Conservation (phyloP, 2,329 filamentous ascomycete species). For the Xylogone sp. region DNA sequence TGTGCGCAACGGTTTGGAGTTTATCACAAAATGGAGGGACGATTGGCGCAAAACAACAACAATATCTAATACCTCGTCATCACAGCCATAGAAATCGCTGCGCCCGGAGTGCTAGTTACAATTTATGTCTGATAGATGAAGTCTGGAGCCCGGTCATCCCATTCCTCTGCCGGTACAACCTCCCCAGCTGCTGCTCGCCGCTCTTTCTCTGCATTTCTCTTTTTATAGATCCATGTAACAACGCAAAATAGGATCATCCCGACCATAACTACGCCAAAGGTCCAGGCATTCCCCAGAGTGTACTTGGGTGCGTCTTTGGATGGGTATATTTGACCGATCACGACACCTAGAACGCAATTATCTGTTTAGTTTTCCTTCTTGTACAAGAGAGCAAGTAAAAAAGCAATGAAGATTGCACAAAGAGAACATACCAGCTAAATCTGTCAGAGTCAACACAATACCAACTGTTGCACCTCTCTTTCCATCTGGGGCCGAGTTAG, state of each 20-base stretch:
- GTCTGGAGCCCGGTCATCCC: slow-evolving; percentile 20
- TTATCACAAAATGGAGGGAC: too few relatives aligned
- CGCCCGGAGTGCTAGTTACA: too few relatives aligned
- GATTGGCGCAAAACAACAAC: too few relatives aligned
- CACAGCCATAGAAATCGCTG: too few relatives aligned
- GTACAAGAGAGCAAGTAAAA: too few relatives aligned
- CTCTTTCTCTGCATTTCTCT: slow-evolving; percentile 25
- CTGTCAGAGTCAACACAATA: not conserved
- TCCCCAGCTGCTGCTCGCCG: slow-evolving; percentile 25
- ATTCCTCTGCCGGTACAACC: slow-evolving; percentile 17
- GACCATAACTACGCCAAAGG: slow-evolving; percentile 20
- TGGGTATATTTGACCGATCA: slow-evolving; percentile 31
- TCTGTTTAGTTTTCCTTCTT: too few relatives aligned
- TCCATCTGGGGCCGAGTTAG: not conserved
- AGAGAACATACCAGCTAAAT: slow-evolving; percentile 26
- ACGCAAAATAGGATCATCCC: slow-evolving; percentile 17
- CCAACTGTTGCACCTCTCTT: not conserved
- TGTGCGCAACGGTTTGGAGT: too few relatives aligned
- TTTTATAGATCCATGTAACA: slow-evolving; percentile 24
- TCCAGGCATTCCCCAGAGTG: slow-evolving; percentile 22
- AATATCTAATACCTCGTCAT: too few relatives aligned
- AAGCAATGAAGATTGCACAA: slow-evolving; percentile 24
- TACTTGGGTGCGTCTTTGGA: slow-evolving; percentile 28
- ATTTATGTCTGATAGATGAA: slow-evolving; percentile 14
- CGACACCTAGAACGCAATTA: slow-evolving; percentile 26